A percentile compares a stretch with the other conserved stretches of the same genome.
Evolutionary conservation across 2,329 filamentous ascomycete genomes (phyloP).

Genomic region (Aspergillus awamori): DNA sequence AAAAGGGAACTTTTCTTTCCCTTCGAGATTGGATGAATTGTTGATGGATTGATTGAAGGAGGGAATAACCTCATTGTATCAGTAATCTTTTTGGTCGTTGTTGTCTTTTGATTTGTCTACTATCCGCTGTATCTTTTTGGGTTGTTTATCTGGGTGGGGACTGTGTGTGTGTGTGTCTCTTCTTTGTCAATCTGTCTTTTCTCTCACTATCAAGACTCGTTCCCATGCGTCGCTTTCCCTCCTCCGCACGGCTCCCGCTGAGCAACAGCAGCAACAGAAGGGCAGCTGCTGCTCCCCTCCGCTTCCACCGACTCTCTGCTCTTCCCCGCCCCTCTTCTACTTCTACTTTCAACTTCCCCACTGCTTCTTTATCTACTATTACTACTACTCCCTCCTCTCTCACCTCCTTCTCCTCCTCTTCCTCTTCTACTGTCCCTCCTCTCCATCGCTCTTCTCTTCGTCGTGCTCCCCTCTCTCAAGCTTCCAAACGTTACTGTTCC

Average conservation of each 20-base stretch:
- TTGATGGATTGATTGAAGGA: not conserved
- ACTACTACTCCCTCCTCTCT: constrained; percentile 28
- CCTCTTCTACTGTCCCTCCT: constrained; percentile 24
- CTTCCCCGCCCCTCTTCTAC: not conserved
- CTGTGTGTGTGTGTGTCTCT: too few relatives aligned
- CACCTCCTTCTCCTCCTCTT: constrained; percentile 25
- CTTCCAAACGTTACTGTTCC: constrained; percentile 66
- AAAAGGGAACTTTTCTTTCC: not conserved
- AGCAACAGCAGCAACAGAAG: constrained; percentile 28
- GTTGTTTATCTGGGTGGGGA: not conserved
- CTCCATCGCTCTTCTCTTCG: constrained; percentile 26
- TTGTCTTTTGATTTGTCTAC: not conserved
- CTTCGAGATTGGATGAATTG: too few relatives aligned
- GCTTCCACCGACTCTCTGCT: constrained; percentile 10
- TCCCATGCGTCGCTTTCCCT: constrained; percentile 38
- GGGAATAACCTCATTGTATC: not conserved
- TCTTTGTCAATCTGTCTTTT: too few relatives aligned
- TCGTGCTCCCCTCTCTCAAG: constrained; percentile 34
- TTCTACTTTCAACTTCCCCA: constrained; percentile 28
- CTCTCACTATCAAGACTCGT: too few relatives aligned
- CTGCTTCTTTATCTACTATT: constrained; percentile 25
- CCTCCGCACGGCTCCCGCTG: constrained; percentile 39
- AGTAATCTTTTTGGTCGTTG: not conserved
- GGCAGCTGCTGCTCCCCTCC: constrained; percentile 9
- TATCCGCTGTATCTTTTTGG: constrained; percentile 18